Base-by-base conservation (phyloP, 768 basidiomycete genomes). In the Mycena olivaceomarginata region DNA sequence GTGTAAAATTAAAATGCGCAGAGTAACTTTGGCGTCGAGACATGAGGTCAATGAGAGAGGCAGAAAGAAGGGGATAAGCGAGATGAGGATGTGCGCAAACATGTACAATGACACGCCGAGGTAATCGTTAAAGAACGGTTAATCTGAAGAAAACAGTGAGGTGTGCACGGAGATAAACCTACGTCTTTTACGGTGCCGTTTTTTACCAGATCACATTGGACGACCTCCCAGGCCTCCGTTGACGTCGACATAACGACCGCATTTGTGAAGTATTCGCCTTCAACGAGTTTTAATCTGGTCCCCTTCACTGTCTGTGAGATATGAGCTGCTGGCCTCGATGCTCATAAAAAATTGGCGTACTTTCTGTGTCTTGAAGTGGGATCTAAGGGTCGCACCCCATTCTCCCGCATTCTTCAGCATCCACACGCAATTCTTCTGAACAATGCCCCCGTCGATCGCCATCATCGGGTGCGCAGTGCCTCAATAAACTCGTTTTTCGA, bases 311-410 rank as follows among this genome's bases (percentile, higher is more conserved):
- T 97, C 95, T n/a, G n/a, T n/a, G n/a, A n/a, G n/a, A n/a, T n/a
- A n/a, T n/a, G n/a, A n/a, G n/a, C n/a, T n/a, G n/a, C n/a, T n/a
- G n/a, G n/a, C n/a, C n/a, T n/a, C n/a, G n/a, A n/a, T n/a, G n/a
- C n/a, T n/a, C n/a, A n/a, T n/a, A n/a, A n/a, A n/a, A n/a, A n/a
- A n/a, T n/a, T n/a, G n/a, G n/a, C n/a, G n/a, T n/a, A n/a, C n/a
- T n/a, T 96, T 96, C 83, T 96, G 94, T 0, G 94, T 95, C 86
- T 97, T 98, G 68, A 97, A 89, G 84, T 97, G 97, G 5, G 93
- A 95, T 63, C 96, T 89, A 84, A 97, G 97, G 11, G 81, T 87
- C 18, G 94, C 93, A 2, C 93, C 93, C 90, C 94, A 94, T 40
- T 89, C 87, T 71, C 88, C 88, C 16, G 94, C 92, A 56, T 91